Conservation (phyloP, 495 filamentous ascomycete species). For the Xylaria telfairii region DNA sequence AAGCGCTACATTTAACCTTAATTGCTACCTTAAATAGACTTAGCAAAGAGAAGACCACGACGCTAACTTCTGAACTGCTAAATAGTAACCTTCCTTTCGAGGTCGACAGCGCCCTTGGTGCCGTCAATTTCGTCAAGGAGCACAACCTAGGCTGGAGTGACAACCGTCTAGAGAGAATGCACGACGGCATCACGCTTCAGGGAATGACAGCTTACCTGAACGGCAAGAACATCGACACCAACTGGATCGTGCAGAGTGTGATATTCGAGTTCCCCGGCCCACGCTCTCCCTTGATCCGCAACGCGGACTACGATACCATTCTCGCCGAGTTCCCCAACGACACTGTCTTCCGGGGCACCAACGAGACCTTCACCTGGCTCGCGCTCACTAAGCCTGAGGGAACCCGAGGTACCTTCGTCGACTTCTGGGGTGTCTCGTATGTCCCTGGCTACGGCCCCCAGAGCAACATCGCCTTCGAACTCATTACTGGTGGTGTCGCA, state of each 20-base stretch:
- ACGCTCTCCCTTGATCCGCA: conserved; percentile 9
- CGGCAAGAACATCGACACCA: conserved; percentile 33
- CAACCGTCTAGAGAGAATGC: conserved; percentile 27
- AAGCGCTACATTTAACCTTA: neutral
- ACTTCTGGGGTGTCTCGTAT: conserved; percentile 6
- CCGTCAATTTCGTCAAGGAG: conserved; percentile 68
- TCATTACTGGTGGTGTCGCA: neutral
- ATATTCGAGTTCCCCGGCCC: conserved; percentile 30
- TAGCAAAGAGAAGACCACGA: neutral
- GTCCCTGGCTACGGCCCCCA: conserved; percentile 15
- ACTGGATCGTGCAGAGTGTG: conserved; percentile 25
- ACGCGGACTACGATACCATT: conserved; percentile 27
- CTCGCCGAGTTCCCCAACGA: conserved; percentile 30
- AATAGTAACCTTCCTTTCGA: conserved; percentile 42
- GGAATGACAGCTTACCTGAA: conserved; percentile 22
- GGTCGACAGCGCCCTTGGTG: conserved; percentile 79
- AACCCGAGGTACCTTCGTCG: conserved; percentile 20
- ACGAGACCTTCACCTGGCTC: conserved; percentile 27
- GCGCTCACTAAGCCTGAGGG: conserved; percentile 27
- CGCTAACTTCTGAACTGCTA: neutral
- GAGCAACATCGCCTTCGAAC: conserved; percentile 17
- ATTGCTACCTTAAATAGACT: neutral
- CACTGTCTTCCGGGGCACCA: conserved; percentile 15
- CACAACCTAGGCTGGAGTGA: conserved; percentile 21
- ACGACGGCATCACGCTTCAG: conserved; percentile 36